A percentile compares a stretch with the other conserved stretches of the same genome.
Conservation (phyloP, 352 stramenopile species). For the Chrysophaeum taylorii region DNA sequence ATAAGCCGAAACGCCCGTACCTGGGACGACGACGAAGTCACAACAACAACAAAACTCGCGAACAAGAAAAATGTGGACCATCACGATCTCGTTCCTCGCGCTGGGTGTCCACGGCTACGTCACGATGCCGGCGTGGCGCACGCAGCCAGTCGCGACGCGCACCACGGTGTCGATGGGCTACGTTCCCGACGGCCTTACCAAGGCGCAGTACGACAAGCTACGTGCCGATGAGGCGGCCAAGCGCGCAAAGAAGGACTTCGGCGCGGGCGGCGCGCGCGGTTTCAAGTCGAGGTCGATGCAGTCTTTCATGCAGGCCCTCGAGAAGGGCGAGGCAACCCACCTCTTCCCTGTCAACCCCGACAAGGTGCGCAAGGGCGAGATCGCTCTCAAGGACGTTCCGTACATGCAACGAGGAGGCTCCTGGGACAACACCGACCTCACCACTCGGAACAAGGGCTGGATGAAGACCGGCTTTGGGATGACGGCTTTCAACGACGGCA, state of each 20-base stretch:
- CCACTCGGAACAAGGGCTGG: conserved; percentile 9
- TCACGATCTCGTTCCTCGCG: too few relatives aligned
- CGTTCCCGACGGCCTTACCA: not conserved
- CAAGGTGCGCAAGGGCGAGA: not conserved
- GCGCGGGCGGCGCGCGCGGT: not conserved
- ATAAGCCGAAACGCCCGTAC: too few relatives aligned
- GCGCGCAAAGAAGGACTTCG: conserved; percentile 8
- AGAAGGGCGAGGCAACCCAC: conserved; percentile 2
- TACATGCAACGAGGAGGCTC: conserved; percentile 9
- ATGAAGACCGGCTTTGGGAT: conserved; percentile 16
- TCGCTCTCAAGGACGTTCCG: conserved; percentile 2
- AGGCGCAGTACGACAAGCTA: not conserved
- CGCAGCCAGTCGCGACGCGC: too few relatives aligned
- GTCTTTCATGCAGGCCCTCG: not conserved
- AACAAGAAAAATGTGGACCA: too few relatives aligned
- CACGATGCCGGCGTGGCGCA: too few relatives aligned
- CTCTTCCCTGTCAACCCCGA: not conserved
- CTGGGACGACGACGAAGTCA: too few relatives aligned
- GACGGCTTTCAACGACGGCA: conserved; percentile 13
- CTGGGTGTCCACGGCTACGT: too few relatives aligned
- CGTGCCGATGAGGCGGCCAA: not conserved
- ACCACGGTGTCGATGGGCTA: not conserved
- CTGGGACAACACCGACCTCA: conserved; percentile 1
- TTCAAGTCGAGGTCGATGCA: not conserved
- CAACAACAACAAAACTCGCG: too few relatives aligned